phyloP scores from a whole-genome alignment of 768 basidiomycete species.

The Cyclocybe cylindracea region DNA sequence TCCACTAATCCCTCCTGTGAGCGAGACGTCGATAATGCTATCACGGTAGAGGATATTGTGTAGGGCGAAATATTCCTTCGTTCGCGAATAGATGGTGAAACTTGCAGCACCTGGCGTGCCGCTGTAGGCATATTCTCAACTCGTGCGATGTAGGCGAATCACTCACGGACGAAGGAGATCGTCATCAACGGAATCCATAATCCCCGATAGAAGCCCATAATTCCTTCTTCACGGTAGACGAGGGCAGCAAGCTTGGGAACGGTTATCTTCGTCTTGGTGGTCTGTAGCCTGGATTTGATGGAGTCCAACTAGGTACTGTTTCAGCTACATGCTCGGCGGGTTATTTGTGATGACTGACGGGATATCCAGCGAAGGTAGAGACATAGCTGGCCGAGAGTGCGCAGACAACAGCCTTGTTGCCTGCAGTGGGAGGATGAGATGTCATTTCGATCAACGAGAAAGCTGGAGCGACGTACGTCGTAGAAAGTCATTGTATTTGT shows the following conservation, averaged over 20 bases:
- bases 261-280: slow-evolving; percentile 72
- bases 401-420: slow-evolving; percentile 85
- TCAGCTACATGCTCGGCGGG: slow-evolving; percentile 9
- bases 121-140: slow-evolving; percentile 6
- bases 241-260: slow-evolving; percentile 70
- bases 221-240: slow-evolving; percentile 84
- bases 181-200: slow-evolving; percentile 92
- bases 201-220: slow-evolving; percentile 88
- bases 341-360: slow-evolving; percentile 43
- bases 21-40: slow-evolving; percentile 66
- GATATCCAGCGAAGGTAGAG: slow-evolving; percentile 92
- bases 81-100: slow-evolving; percentile 87
- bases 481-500: slow-evolving; percentile 62
- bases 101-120: slow-evolving; percentile 71
- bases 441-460: slow-evolving; percentile 6
- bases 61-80: slow-evolving; percentile 71
- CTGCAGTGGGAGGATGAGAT: slow-evolving; percentile 37
- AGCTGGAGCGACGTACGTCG: slow-evolving; percentile 49
- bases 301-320: slow-evolving; percentile 70
- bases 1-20: slow-evolving; percentile 82
- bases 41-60: slow-evolving; percentile 60
- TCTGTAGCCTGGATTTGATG: slow-evolving; percentile 91
- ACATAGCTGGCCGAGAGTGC: slow-evolving; percentile 91
- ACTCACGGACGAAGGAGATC: slow-evolving; percentile 94
- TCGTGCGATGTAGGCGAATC: slow-evolving; percentile 2